Percentiles rank a stretch among this genome's conserved stretches.
phyloP scores from a whole-genome alignment of 108 stramenopile species.

The Seminavis robusta region DNA sequence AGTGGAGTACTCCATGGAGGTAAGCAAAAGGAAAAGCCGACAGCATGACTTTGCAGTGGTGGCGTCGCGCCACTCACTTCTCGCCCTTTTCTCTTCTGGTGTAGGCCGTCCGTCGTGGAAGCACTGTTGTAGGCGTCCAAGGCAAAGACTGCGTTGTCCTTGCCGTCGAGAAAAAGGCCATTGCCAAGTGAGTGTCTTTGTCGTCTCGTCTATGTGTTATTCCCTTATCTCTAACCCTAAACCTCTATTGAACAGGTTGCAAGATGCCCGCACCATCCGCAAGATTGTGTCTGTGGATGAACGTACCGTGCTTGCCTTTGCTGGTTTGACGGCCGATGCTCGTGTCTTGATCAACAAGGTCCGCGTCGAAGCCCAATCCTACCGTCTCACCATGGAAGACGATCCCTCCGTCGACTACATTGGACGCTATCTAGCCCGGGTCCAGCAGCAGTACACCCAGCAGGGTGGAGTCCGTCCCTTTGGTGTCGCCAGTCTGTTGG shows the following conservation, averaged over 20 bases:
- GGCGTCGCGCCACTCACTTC: not conserved
- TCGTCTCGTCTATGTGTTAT: not conserved
- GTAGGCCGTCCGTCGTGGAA: slow-evolving; percentile 95
- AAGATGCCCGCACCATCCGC: slow-evolving; percentile 98
- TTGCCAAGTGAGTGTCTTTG: slow-evolving; percentile 87
- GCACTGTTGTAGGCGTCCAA: slow-evolving; percentile 95
- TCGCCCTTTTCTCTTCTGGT: not conserved
- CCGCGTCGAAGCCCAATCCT: slow-evolving; percentile 94
- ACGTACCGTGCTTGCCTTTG: slow-evolving; percentile 95
- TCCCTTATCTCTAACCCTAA: not conserved
- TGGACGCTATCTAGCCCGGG: slow-evolving; percentile 94
- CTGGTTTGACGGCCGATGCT: slow-evolving; percentile 99
- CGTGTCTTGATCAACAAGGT: slow-evolving; percentile 96
- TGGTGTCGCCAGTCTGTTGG: slow-evolving; percentile 91
- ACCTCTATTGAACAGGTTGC: slow-evolving; percentile 50
- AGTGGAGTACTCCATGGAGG: slow-evolving; percentile 99
- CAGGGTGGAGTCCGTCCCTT: slow-evolving; percentile 99
- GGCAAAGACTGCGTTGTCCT: slow-evolving; percentile 96
- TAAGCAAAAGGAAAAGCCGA: not conserved
- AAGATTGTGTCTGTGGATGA: slow-evolving; percentile 97
- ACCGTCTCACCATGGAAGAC: slow-evolving; percentile 99
- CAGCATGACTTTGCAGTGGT: not conserved
- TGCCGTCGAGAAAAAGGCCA: slow-evolving; percentile 96
- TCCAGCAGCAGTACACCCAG: slow-evolving; percentile 99
- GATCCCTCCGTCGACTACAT: slow-evolving; percentile 97